A percentile compares a stretch with the other conserved stretches of the same genome.
Conservation (phyloP, 208 protist species). For the Leishmania amazonensis region DNA sequence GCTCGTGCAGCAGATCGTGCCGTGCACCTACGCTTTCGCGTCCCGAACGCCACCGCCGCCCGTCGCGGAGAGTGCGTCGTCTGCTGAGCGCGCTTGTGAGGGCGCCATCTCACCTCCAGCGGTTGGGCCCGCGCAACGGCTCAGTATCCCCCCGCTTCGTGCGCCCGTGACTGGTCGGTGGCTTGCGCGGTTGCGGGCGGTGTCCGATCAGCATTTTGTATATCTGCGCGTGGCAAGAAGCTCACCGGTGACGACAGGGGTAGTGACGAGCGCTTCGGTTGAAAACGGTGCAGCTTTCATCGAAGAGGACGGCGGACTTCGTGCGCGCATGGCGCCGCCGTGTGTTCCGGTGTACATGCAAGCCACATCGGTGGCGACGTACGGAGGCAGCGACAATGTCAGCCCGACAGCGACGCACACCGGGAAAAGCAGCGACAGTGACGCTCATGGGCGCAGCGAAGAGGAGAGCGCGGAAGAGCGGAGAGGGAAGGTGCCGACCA, state of each 20-base stretch:
- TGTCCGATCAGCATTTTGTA: background rate
- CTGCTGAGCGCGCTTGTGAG: background rate
- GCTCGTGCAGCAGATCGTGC: conserved; percentile 64
- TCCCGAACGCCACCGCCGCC: background rate
- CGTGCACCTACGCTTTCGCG: conserved; percentile 31
- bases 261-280: background rate
- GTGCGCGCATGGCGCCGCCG: background rate
- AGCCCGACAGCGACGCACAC: background rate
- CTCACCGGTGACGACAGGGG: background rate
- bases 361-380: background rate
- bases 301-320: background rate
- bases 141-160: background rate
- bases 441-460: background rate
- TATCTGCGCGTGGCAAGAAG: background rate
- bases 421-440: background rate
- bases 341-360: conserved; percentile 20
- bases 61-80: background rate
- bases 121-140: background rate
- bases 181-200: background rate
- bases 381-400: background rate
- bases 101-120: background rate
- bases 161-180: too few species aligned
- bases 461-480: background rate
- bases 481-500: background rate
- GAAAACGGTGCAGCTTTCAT: background rate